Evolutionary conservation across 441 rosid species (phyloP).

Genomic region (Adansonia rubrostipa): DNA sequence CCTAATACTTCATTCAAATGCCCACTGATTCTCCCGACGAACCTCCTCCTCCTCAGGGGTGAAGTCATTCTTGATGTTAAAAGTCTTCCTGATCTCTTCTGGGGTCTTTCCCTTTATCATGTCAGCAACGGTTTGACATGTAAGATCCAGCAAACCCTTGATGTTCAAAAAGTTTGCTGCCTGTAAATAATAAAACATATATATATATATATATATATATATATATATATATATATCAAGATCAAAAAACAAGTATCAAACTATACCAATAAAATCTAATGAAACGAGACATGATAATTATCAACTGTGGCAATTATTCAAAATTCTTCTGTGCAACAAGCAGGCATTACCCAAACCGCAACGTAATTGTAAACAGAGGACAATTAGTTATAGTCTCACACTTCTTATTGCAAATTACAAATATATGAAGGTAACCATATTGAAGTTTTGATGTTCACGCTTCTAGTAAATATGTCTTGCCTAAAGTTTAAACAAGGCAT

Average conservation of each 20-base stretch:
- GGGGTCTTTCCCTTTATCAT: slow-evolving; percentile 68
- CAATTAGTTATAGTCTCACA: background rate
- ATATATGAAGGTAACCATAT: background rate
- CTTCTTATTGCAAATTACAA: background rate
- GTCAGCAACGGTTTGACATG: slow-evolving; percentile 66
- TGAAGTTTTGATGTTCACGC: background rate
- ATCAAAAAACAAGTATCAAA: background rate
- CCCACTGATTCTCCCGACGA: slow-evolving; percentile 76
- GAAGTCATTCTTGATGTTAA: slow-evolving; percentile 62
- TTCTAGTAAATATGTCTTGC: background rate
- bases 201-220: background rate
- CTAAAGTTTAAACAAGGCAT: background rate
- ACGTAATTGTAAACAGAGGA: background rate
- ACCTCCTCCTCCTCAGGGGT: slow-evolving; percentile 67
- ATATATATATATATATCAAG: background rate
- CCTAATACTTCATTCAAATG: slow-evolving; percentile 49
- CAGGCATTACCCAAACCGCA: no score
- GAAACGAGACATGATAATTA: background rate
- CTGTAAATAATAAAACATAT: slow-evolving; percentile 31
- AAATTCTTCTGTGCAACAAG: background rate
- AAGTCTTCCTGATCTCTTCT: slow-evolving; percentile 58
- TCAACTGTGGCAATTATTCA: background rate
- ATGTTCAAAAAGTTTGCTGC: slow-evolving; percentile 67
- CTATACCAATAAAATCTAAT: no score
- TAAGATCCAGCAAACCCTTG: slow-evolving; percentile 57